Percentiles rank a stretch among this genome's conserved stretches.
These are phyloP conservation scores for Vachellia collinsii DNA, from an alignment of 306 rosid species.

Conservation along the genomic window DNA sequence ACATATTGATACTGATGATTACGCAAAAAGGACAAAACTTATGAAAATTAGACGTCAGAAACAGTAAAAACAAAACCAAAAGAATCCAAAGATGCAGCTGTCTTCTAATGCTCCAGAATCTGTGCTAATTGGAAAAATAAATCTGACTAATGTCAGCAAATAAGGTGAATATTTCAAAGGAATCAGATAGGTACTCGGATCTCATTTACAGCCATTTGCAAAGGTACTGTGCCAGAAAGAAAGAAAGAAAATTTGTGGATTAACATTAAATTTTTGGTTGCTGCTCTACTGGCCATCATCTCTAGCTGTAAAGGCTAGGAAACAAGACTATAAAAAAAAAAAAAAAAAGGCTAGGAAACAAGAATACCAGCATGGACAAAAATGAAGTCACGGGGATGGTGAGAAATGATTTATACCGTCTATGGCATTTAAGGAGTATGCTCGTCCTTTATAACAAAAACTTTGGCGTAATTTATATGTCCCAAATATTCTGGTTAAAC, in stretches of 20 bases:
- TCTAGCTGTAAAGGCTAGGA: constrained; percentile 17
- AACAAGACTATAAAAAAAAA: too few species aligned
- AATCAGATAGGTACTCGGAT: neutral
- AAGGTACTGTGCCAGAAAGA: constrained; percentile 20
- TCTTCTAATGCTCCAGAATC: constrained; percentile 23
- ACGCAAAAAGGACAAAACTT: constrained; percentile 1
- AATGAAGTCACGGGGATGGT: neutral
- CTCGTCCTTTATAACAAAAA: neutral
- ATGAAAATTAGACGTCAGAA: constrained; percentile 23
- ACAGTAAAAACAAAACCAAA: constrained; percentile 6
- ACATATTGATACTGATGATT: neutral
- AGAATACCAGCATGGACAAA: constrained; percentile 19
- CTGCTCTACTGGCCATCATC: constrained; percentile 19
- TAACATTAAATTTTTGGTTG: neutral
- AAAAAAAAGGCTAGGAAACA: constrained; percentile 23
- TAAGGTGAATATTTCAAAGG: constrained; percentile 13
- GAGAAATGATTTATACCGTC: constrained; percentile 7
- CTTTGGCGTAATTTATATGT: neutral
- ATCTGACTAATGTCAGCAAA: constrained; percentile 26
- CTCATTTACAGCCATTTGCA: constrained; percentile 11
- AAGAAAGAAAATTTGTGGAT: neutral
- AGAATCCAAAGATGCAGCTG: constrained; percentile 27
- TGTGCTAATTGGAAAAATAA: constrained; percentile 6
- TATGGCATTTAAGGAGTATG: constrained; percentile 20
- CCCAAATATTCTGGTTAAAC: too few species aligned